Evolutionary conservation across 108 stramenopile species (phyloP), one percentile per base, ranked within the genome.

Genomic region (Nannochloropsis oceanica): DNA sequence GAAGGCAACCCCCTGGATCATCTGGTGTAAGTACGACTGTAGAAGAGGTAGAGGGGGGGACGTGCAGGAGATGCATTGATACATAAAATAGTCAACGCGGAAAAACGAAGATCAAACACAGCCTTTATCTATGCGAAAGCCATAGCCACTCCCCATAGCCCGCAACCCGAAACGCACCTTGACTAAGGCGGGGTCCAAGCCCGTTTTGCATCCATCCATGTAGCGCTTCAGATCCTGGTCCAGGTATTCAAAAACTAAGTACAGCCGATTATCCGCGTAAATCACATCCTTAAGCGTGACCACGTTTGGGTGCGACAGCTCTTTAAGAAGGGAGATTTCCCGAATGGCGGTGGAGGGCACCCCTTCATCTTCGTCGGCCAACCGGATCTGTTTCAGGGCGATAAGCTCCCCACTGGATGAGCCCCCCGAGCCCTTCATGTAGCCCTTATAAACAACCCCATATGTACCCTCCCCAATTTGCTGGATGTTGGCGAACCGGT

Each of bases 171-270:
- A 46, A n/a, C 87, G 12, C 0, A 88, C 87, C 87, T 89, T 89
- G 83, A 89, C 73, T 13, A 85, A 81, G 82, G 84, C 82, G 18
- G 89, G n/a, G 59, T 73, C 59, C 59, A 73, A 73, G 22, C 59
- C 59, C n/a, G 82, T 83, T 27, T 86, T 86, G 82, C 44, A 50
- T 22, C 27, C 27, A 79, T 93, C 91, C 89, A 97, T 96, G 73
- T 91, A 86, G 79, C 96, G 95, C 86, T 97, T 95, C 12, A 99
- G 89, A 50, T 93, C 94, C 25, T 94, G 96, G 85, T 96, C 96
- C 97, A 99, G 96, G 89, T 93, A 94, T 89, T 99, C 97, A 89
- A 98, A 97, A 22, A 97, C 96, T 84, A 98, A 97, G 84, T 92
- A 95, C 12, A 98, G 93, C 83, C 92, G 92, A 86, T 96, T 94